These are phyloP conservation scores for Penicillium occitanis DNA, from an alignment of 2,329 filamentous ascomycete genomes.

Conservation along the genomic window DNA sequence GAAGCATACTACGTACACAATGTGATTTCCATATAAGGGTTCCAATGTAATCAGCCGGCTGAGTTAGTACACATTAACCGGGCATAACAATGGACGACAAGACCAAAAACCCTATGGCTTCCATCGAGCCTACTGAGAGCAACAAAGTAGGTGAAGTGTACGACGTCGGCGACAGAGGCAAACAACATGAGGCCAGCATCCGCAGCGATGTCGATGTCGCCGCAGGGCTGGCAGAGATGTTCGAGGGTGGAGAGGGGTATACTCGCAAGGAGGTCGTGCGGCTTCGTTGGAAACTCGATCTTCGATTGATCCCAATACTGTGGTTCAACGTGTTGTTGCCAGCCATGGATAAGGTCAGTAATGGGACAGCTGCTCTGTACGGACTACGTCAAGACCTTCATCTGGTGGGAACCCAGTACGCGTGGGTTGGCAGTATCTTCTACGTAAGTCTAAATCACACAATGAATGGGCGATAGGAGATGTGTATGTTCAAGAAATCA, in stretches of 20 bases:
- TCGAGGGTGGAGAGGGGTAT: slow-evolving; percentile 6
- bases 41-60: not conserved
- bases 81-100: not conserved
- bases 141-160: not conserved
- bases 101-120: not conserved
- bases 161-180: not conserved
- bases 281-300: slow-evolving; percentile 10
- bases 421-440: slow-evolving; percentile 9
- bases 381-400: not conserved
- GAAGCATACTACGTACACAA: not conserved
- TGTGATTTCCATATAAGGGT: not conserved
- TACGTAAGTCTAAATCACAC: not conserved
- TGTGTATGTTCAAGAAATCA: not conserved
- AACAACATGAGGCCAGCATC: not conserved
- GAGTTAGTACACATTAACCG: not conserved
- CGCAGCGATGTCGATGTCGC: not conserved
- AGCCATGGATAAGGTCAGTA: slow-evolving; percentile 8
- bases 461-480: not conserved
- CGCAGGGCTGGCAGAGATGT: slow-evolving; percentile 2
- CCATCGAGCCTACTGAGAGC: not conserved
- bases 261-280: not conserved
- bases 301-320: not conserved
- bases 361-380: slow-evolving; percentile 1
- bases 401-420: slow-evolving; percentile 7
- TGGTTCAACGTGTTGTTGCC: slow-evolving; percentile 8